These are phyloP conservation scores for Endocarpon pusillum DNA, from an alignment of 495 filamentous ascomycete genomes.

Conservation along the genomic window DNA sequence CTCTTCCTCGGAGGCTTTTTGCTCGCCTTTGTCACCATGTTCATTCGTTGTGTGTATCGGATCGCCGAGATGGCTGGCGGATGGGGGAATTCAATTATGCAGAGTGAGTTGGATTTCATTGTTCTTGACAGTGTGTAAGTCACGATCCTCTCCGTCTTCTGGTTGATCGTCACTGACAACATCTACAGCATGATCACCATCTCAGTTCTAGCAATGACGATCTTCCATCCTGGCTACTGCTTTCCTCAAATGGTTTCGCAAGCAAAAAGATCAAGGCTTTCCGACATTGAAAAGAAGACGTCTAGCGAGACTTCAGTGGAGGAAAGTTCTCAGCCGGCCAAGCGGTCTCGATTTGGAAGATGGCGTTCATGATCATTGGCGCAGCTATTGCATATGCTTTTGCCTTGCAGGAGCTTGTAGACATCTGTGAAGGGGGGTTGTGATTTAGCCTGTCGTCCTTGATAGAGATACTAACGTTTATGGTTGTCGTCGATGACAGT, in stretches of 20 bases:
- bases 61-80: slow-evolving; percentile 52
- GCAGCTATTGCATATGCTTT: too few relatives aligned
- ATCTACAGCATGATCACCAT: slow-evolving; percentile 29
- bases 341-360: too few relatives aligned
- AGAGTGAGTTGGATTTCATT: slow-evolving; percentile 44
- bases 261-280: too few relatives aligned
- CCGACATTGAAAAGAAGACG: too few relatives aligned
- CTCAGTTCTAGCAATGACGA: slow-evolving; percentile 25
- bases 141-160: background rate
- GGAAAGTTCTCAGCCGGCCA: too few relatives aligned
- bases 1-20: slow-evolving; percentile 33
- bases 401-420: too few relatives aligned
- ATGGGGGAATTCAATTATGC: slow-evolving; percentile 52
- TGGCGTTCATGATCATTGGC: too few relatives aligned
- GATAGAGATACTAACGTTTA: too few relatives aligned
- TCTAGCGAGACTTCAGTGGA: too few relatives aligned
- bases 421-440: too few relatives aligned
- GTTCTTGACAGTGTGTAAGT: slow-evolving; percentile 41
- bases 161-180: background rate
- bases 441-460: too few relatives aligned
- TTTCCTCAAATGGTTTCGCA: slow-evolving; percentile 23
- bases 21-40: slow-evolving; percentile 40
- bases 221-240: slow-evolving; percentile 32
- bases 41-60: slow-evolving; percentile 54
- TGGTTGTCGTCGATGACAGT: too few relatives aligned